phyloP scores from a whole-genome alignment of 2,329 filamentous ascomycete genomes.

The Aureobasidium sp. region DNA sequence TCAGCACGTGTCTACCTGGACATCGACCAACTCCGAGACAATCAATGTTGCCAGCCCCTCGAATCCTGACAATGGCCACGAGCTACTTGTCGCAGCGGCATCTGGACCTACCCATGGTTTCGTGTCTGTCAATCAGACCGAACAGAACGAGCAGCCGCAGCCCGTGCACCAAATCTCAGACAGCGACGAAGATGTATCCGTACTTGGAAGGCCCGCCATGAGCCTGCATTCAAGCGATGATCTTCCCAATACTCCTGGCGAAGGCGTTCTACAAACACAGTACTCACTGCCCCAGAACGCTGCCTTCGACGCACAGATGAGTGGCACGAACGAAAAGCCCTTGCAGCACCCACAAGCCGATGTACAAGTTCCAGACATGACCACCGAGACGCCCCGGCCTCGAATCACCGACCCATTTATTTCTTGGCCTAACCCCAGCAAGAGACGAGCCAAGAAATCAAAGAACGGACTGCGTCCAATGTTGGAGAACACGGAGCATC shows the following conservation, averaged over 20 bases:
- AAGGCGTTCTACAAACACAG: not conserved
- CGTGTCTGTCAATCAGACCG: not conserved
- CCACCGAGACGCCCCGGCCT: not conserved
- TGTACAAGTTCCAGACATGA: not conserved
- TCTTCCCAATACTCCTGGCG: not conserved
- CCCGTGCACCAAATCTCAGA: not conserved
- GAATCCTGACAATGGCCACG: not conserved
- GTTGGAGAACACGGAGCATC: not conserved
- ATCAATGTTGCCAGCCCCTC: not conserved
- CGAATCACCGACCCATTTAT: not conserved
- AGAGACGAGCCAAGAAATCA: not conserved
- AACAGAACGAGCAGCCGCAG: not conserved
- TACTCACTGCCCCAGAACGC: constrained; percentile 5
- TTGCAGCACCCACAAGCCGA: not conserved
- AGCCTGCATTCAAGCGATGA: not conserved
- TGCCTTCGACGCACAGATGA: not conserved
- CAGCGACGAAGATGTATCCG: not conserved
- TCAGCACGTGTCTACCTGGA: not conserved
- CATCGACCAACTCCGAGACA: not conserved
- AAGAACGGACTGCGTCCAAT: not conserved
- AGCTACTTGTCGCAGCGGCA: not conserved
- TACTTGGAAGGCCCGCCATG: not conserved
- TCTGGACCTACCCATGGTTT: not conserved
- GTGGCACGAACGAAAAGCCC: not conserved
- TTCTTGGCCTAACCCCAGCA: not conserved